phyloP scores from a whole-genome alignment of 2,329 filamentous ascomycete species.

The Epichloe uncinata region DNA sequence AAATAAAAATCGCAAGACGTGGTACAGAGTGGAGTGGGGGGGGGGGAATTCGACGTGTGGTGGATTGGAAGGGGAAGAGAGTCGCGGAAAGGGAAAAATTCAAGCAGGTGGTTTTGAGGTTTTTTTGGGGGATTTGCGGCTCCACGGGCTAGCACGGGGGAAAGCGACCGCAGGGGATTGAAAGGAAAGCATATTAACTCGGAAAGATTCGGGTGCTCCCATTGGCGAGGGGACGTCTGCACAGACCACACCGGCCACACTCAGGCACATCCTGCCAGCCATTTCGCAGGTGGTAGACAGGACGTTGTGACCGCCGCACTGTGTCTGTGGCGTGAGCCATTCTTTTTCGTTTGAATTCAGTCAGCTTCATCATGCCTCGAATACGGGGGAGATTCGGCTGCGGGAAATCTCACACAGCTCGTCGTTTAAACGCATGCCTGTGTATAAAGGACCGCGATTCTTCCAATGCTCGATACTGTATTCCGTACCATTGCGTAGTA shows the following conservation, averaged over 20 bases:
- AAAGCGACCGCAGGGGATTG: background rate
- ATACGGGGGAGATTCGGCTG: too few relatives aligned
- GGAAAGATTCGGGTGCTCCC: slow-evolving; percentile 6
- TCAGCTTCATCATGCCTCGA: too few relatives aligned
- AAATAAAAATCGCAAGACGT: slow-evolving; percentile 1
- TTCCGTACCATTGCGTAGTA: too few relatives aligned
- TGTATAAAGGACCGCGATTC: too few relatives aligned
- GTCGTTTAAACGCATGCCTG: too few relatives aligned
- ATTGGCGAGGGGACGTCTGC: slow-evolving; percentile 3
- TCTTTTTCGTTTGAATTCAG: too few relatives aligned
- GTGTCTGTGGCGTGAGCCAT: background rate
- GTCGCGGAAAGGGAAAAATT: slow-evolving; percentile 1
- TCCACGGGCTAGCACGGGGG: background rate
- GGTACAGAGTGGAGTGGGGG: slow-evolving; percentile 7
- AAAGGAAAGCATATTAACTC: background rate
- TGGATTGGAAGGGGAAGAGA: background rate
- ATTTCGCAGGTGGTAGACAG: background rate
- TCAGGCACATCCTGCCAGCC: slow-evolving; percentile 1
- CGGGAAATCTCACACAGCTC: too few relatives aligned
- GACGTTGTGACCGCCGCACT: background rate
- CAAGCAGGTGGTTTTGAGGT: background rate
- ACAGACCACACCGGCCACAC: slow-evolving; percentile 1
- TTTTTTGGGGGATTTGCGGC: background rate
- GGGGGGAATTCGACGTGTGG: slow-evolving; percentile 1
- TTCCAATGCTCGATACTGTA: too few relatives aligned